Evolutionary conservation across 2,329 filamentous ascomycete genomes (phyloP), one percentile per base, ranked within the genome.

Genomic region (Byssothecium circinans): DNA sequence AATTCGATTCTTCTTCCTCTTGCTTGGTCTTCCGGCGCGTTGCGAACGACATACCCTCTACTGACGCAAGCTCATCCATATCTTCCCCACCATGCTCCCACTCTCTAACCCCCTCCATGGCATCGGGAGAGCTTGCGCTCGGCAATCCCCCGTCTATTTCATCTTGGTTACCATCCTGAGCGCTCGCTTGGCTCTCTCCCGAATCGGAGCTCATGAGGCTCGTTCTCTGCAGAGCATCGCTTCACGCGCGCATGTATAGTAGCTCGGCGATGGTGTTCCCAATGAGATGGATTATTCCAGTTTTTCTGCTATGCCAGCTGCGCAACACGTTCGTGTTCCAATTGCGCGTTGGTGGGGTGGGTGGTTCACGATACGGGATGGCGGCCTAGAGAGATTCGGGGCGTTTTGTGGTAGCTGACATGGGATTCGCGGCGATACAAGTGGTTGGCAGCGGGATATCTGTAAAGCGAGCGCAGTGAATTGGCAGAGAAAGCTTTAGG

Each of bases 201-300:
- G 78, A 78, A 78, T 78, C 81, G 77, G 81, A 84, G 83, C 83
- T 87, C 85, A 88, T 88, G 77, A 77, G 80, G 78, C 71, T 73
- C 66, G 68, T 68, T 62, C 66, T 64, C 63, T 68, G 71, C 73
- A 72, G 68, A 71, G 74, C 80, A 83, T 83, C 67, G 75, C 79
- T 80, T 72, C 68, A 63, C 50, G 55, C 54, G 51, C 47, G 56
- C 61, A 61, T 32, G 29, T 32, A 32, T 12, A 7, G 29, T 32
- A n/a, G 29, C 29, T 32, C 5, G 29, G 14, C 29, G 29, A 14
- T 8, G 8, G 5, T 14, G 4, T 8, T 12, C 29, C 14, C 29
- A n/a, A 12, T 8, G 14, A 14, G 5, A 4, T 12, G 4, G 6
- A 5, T n/a, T 4, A 5, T 4, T 32, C 29, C 29, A 32, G 5